Conservation (phyloP, 148 eudicot species). For the Pouteria glomerata region DNA sequence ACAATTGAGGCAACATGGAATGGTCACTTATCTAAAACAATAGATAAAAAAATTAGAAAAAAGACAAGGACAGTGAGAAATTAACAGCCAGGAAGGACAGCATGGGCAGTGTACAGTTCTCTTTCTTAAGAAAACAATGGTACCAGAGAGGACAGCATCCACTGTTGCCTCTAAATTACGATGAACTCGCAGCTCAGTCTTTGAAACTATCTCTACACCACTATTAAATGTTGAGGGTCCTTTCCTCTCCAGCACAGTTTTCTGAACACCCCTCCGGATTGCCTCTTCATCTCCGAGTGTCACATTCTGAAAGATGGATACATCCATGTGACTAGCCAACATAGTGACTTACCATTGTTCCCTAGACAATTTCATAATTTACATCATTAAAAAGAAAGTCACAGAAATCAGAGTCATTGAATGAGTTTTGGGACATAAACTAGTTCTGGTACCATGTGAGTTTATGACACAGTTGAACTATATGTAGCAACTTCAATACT, state of each 20-base stretch:
- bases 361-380: neutral
- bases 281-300: conserved; percentile 99
- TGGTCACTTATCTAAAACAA: neutral
- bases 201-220: conserved; percentile 85
- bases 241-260: conserved; percentile 81
- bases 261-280: conserved; percentile 88
- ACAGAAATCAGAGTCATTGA: neutral
- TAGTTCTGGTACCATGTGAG: neutral
- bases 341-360: neutral
- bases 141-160: conserved; percentile 84
- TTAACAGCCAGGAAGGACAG: neutral
- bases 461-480: neutral
- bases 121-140: conserved; percentile 8
- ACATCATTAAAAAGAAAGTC: neutral
- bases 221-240: conserved; percentile 87
- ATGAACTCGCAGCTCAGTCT: conserved; percentile 71
- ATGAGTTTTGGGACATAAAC: neutral
- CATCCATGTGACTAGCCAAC: conserved; percentile 9
- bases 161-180: conserved; percentile 70
- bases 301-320: conserved; percentile 60
- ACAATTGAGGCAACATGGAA: conserved; percentile 1
- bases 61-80: too few species aligned
- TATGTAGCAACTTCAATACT: neutral
- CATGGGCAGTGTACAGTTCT: too few species aligned
- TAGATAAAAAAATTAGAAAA: neutral